A percentile compares a stretch with the other conserved stretches of the same genome.
phyloP scores from a whole-genome alignment of 805 yeast species.

The Saccharomycopsis sp. region DNA sequence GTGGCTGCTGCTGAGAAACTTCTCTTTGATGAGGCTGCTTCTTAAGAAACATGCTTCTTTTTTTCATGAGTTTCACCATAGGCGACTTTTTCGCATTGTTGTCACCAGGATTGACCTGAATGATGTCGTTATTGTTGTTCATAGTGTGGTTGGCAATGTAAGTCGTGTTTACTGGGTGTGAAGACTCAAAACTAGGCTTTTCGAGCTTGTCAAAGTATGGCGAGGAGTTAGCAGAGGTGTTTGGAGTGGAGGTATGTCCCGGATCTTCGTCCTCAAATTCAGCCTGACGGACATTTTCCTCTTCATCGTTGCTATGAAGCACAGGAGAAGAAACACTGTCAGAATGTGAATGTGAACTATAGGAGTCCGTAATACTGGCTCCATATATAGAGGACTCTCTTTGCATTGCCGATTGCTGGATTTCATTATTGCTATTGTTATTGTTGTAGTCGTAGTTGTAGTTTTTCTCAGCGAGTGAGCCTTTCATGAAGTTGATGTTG shows the following conservation, averaged over 20 bases:
- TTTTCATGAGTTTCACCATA: neutral
- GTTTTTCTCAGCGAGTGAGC: too few relatives aligned
- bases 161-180: too few relatives aligned
- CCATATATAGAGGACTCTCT: too few relatives aligned
- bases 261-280: neutral
- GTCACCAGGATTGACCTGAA: neutral
- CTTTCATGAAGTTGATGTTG: neutral
- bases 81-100: neutral
- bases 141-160: too few relatives aligned
- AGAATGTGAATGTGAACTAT: neutral
- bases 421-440: neutral
- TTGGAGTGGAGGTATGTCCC: neutral
- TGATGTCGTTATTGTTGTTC: too few relatives aligned
- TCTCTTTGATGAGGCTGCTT: neutral
- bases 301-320: neutral
- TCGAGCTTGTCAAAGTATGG: neutral
- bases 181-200: neutral
- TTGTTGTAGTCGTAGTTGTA: too few relatives aligned
- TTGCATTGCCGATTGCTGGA: too few relatives aligned
- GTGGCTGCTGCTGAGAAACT: neutral
- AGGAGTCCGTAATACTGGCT: neutral
- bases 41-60: neutral
- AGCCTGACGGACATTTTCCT: neutral
- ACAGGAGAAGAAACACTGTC: neutral
- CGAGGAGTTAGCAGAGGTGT: neutral